Evolutionary conservation across 1,284 basidiomycete species (phyloP).

Genomic region (Exobasidium rhododendri): DNA sequence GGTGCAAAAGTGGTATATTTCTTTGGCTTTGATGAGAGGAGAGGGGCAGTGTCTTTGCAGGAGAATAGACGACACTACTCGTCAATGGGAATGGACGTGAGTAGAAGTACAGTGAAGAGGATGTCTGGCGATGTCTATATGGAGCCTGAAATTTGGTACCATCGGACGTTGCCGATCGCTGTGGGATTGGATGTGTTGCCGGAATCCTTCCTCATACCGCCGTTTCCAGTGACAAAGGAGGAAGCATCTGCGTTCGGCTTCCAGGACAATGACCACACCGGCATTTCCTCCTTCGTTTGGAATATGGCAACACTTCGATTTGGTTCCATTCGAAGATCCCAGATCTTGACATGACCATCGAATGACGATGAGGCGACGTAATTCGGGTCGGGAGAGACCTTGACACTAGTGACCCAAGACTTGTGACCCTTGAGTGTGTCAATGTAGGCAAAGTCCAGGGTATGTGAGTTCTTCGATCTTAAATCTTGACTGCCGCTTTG

Average conservation of each 20-base stretch:
- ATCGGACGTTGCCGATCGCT: conserved; percentile 1
- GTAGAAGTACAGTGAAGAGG: no score
- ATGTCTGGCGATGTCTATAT: no score
- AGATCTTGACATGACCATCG: background rate
- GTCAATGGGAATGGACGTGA: no score
- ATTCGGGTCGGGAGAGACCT: background rate
- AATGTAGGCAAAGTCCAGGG: background rate
- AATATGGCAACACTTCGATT: background rate
- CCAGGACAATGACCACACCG: background rate
- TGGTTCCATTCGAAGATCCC: background rate
- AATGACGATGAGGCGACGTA: background rate
- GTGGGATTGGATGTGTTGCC: background rate
- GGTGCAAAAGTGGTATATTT: no score
- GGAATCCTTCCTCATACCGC: background rate
- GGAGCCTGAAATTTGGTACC: background rate
- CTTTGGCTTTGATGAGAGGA: no score
- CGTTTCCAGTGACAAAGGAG: conserved; percentile 1
- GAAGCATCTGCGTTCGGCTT: background rate
- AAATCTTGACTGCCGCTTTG: background rate
- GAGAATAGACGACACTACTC: no score
- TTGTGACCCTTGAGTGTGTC: background rate
- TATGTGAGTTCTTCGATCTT: background rate
- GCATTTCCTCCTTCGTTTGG: background rate
- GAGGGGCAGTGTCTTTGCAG: no score
- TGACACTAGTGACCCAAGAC: background rate